A percentile compares a stretch with the other conserved stretches of the same genome.
Conservation (phyloP, 2,329 filamentous ascomycete species). For the Alternaria arborescens region DNA sequence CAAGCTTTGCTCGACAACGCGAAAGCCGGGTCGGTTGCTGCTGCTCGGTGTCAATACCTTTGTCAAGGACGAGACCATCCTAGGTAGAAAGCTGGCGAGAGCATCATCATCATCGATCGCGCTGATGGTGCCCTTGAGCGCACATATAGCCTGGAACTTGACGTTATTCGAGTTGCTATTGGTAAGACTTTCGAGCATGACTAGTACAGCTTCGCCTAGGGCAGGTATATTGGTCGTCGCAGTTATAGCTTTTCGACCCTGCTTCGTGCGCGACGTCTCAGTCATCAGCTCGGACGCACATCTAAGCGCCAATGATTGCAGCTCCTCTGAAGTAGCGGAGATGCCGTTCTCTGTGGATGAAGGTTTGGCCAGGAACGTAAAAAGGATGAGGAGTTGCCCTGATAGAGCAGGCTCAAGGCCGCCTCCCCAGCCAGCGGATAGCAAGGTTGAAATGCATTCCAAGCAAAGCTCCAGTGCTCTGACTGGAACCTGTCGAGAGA, state of each 20-base stretch:
- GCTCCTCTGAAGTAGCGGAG: conserved; percentile 72
- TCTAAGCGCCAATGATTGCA: conserved; percentile 73
- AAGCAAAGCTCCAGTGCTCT: conserved; percentile 78
- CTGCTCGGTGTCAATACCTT: conserved; percentile 76
- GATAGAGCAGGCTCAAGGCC: conserved; percentile 75
- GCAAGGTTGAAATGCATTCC: conserved; percentile 75
- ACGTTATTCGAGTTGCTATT: conserved; percentile 71
- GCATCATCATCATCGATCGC: conserved; percentile 76
- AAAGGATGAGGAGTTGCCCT: conserved; percentile 84
- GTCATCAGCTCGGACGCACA: conserved; percentile 73
- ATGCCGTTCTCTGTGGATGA: conserved; percentile 62
- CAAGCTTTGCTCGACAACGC: conserved; percentile 71
- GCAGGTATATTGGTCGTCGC: conserved; percentile 73
- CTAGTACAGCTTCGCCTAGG: conserved; percentile 81
- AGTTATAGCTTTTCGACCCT: conserved; percentile 61
- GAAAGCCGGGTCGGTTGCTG: conserved; percentile 66
- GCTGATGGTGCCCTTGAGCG: conserved; percentile 68
- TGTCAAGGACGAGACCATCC: conserved; percentile 82
- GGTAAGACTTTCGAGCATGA: conserved; percentile 77
- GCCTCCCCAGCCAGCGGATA: conserved; percentile 80
- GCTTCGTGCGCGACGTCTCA: conserved; percentile 61
- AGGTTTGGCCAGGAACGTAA: conserved; percentile 82
- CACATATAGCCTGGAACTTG: conserved; percentile 73
- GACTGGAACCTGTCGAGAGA: conserved; percentile 75
- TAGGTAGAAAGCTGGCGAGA: conserved; percentile 85